Base-by-base conservation (phyloP, 177 flowering plant species). In the Tripterygium wilfordii region DNA sequence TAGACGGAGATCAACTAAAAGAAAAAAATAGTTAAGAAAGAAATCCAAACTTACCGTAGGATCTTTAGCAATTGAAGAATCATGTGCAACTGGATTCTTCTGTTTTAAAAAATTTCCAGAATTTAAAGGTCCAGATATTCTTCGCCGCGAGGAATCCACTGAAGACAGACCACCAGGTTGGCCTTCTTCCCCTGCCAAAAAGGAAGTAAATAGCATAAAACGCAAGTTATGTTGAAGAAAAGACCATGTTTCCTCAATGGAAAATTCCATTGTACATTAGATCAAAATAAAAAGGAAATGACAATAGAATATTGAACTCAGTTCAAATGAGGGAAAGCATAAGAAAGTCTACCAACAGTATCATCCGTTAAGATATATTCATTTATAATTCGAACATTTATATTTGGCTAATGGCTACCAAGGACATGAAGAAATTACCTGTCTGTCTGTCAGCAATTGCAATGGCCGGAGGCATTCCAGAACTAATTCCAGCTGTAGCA, bases 401-500 rank as follows among this genome's bases (percentile, higher is more conserved):
- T n/a, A n/a, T n/a, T n/a, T n/a, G n/a, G n/a, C n/a, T n/a, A n/a
- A n/a, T n/a, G n/a, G n/a, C n/a, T n/a, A n/a, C n/a, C n/a, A n/a
- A n/a, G n/a, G n/a, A n/a, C n/a, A n/a, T n/a, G n/a, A 29, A 32
- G 15, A 30, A 53, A 48, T 2, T 48, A 83, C 97, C 95, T 65
- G 77, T 53, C 36, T 53, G 76, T 49, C 88, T 67, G 25, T 79
- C 92, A 31, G 63, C 69, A 77, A 51, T 78, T 18, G 66, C 71
- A 62, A 73, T 50, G 32, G 68, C 73, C 51, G 85, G 90, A 23
- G 79, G 66, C 50, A 72, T 45, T 36, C 80, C 95, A 48, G 92
- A 72, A 63, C 98, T 85, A 42, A 92, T 69, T 46, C 96, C 96
- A 55, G 71, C 82, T 65, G 63, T 69, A 51, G 76, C 57, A 40